Evolutionary conservation across 257 asterid species (phyloP).

Genomic region (Fraxinus pennsylvanica): DNA sequence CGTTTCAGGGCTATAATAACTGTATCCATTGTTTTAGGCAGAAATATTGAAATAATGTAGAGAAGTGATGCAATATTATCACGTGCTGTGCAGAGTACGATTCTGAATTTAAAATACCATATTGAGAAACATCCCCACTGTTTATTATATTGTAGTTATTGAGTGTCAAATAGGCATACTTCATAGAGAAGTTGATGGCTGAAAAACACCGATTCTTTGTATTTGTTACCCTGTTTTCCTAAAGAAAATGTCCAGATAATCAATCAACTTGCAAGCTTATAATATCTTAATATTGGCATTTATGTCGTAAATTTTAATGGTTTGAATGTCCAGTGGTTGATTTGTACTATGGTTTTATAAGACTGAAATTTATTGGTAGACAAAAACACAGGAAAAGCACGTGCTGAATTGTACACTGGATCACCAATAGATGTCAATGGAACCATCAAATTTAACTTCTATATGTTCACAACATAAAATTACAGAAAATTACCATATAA

Average conservation of each 20-base stretch:
- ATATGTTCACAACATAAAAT: not conserved
- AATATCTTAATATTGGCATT: not conserved
- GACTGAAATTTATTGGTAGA: not conserved
- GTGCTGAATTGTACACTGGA: not conserved
- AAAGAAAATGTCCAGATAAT: conserved; percentile 1
- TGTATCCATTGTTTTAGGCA: not conserved
- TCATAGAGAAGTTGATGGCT: not conserved
- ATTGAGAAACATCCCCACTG: not conserved
- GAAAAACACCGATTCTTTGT: not conserved
- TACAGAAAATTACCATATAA: not conserved
- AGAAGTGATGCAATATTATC: not conserved
- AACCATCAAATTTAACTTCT: not conserved
- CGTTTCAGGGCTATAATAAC: not conserved
- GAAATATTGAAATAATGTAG: not conserved
- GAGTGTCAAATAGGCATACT: not conserved
- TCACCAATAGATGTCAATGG: not conserved
- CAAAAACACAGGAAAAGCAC: too few relatives aligned
- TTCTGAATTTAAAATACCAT: not conserved
- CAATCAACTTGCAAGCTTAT: not conserved
- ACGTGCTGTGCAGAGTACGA: not conserved
- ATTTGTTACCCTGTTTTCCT: not conserved
- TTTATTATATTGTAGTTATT: not conserved
- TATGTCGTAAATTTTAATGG: not conserved
- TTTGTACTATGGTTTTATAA: not conserved
- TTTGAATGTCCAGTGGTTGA: not conserved